These are phyloP conservation scores for Mycena crocata DNA, from an alignment of 768 basidiomycete species.

Conservation along the genomic window DNA sequence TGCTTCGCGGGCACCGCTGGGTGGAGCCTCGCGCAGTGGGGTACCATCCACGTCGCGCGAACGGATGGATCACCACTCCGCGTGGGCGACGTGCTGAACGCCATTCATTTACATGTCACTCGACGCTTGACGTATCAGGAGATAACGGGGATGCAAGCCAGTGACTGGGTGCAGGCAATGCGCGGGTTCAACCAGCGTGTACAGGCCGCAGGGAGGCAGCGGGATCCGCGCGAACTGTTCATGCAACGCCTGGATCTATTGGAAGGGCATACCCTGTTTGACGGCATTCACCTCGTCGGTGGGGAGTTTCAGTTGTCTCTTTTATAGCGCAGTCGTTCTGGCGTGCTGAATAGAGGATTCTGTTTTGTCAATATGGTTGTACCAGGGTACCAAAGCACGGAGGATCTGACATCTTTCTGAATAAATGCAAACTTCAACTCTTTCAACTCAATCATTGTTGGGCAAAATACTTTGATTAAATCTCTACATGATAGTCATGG, in stretches of 20 bases:
- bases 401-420: too few species aligned
- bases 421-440: too few species aligned
- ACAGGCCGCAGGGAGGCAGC: neutral
- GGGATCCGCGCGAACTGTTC: neutral
- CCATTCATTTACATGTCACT: constrained; percentile 1
- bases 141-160: neutral
- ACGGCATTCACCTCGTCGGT: constrained; percentile 1
- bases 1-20: neutral
- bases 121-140: neutral
- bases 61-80: neutral
- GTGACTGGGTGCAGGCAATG: constrained; percentile 1
- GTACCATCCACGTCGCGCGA: constrained; percentile 11
- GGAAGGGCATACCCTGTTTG: constrained; percentile 6
- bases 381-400: too few species aligned
- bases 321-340: too few species aligned
- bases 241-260: constrained; percentile 12
- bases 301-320: constrained; percentile 19
- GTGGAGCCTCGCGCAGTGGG: neutral
- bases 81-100: constrained; percentile 19
- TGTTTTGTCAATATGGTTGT: too few species aligned
- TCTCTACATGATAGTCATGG: too few species aligned
- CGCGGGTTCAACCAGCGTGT: neutral
- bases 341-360: too few species aligned
- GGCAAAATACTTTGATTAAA: too few species aligned
- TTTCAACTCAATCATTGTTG: too few species aligned